Percentiles rank a stretch among this genome's conserved stretches.
Conservation (phyloP, 352 stramenopile species). For the Phytopythium helicoides region DNA sequence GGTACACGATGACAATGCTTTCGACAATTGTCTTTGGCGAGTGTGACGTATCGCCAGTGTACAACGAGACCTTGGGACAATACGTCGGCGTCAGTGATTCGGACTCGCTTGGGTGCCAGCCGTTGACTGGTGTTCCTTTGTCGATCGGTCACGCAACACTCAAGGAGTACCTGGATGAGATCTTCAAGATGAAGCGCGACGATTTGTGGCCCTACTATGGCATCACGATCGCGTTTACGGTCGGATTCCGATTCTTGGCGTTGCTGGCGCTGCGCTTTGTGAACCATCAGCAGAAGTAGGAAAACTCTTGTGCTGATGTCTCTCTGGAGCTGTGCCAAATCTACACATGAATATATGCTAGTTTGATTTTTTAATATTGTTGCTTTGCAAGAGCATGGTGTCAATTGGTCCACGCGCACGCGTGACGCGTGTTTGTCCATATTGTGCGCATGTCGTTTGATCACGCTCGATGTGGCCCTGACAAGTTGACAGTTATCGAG, state of each 20-base stretch:
- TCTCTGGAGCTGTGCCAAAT: no score
- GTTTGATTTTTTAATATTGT: no score
- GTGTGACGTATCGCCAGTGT: constrained; percentile 33
- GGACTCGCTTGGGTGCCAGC: constrained; percentile 36
- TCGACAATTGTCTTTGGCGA: constrained; percentile 36
- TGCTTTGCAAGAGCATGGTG: no score
- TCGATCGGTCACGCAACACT: constrained; percentile 36
- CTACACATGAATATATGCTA: no score
- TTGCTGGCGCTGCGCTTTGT: constrained; percentile 53
- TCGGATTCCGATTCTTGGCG: constrained; percentile 40
- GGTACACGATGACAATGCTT: constrained; percentile 38
- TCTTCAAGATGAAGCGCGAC: constrained; percentile 56
- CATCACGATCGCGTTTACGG: constrained; percentile 43
- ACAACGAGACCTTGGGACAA: constrained; percentile 15
- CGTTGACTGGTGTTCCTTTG: constrained; percentile 28
- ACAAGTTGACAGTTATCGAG: no score
- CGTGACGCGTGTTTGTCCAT: no score
- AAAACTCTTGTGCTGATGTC: no score
- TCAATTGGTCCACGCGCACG: no score
- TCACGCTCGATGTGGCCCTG: no score
- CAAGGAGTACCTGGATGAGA: constrained; percentile 47
- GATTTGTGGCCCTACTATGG: constrained; percentile 46
- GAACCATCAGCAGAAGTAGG: constrained; percentile 53
- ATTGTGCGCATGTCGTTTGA: no score
- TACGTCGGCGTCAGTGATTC: constrained; percentile 13